These are phyloP conservation scores for Mortierella sp. DNA, from an alignment of 371 early-diverging fungal genomes.

Conservation along the genomic window DNA sequence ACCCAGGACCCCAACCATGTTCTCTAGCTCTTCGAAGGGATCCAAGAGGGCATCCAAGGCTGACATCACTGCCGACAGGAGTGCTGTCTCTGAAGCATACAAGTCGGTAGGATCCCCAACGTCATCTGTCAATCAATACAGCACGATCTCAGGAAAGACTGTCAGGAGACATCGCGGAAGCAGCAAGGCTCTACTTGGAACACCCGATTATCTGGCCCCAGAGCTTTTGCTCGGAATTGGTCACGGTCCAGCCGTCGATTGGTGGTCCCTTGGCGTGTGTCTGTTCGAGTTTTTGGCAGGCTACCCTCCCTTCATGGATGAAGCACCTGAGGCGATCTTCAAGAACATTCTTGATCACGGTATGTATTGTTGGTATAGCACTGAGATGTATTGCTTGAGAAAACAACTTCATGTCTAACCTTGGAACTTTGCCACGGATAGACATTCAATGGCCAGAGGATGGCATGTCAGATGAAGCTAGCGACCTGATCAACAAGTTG, in stretches of 20 bases:
- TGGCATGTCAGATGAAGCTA: slow-evolving; percentile 67
- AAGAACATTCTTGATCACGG: slow-evolving; percentile 80
- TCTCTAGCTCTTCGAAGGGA: slow-evolving; percentile 21
- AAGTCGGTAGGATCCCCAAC: background rate
- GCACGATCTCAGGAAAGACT: slow-evolving; percentile 15
- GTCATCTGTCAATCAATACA: background rate
- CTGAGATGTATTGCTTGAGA: too few relatives aligned
- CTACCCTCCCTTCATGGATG: slow-evolving; percentile 90
- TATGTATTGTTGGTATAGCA: background rate
- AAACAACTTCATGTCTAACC: too few relatives aligned
- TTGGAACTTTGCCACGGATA: too few relatives aligned
- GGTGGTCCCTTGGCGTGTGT: slow-evolving; percentile 95
- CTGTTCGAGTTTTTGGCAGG: slow-evolving; percentile 90
- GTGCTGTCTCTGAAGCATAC: background rate
- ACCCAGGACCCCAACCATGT: slow-evolving; percentile 4
- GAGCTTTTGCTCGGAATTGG: slow-evolving; percentile 86
- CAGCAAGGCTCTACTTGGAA: slow-evolving; percentile 78
- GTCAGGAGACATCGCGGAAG: slow-evolving; percentile 51
- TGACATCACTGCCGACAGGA: background rate
- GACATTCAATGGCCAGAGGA: slow-evolving; percentile 76
- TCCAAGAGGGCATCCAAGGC: slow-evolving; percentile 12
- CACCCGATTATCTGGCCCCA: slow-evolving; percentile 98
- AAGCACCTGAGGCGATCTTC: slow-evolving; percentile 84
- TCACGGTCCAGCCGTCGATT: slow-evolving; percentile 87
- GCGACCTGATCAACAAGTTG: slow-evolving; percentile 75